Evolutionary conservation across 2,329 filamentous ascomycete species (phyloP).

Genomic region (Zasmidium angulare): DNA sequence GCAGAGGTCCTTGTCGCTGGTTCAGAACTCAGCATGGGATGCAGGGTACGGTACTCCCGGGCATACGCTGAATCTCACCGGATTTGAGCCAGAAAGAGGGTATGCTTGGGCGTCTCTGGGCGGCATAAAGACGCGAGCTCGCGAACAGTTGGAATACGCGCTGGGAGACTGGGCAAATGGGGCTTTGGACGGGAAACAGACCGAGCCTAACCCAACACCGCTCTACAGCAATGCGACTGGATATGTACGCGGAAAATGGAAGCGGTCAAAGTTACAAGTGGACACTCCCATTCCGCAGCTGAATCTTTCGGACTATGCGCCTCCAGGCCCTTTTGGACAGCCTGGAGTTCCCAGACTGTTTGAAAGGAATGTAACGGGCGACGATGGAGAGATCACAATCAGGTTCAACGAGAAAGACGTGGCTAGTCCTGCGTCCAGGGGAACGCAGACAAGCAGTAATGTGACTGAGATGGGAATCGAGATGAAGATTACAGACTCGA

Average conservation of each 20-base stretch:
- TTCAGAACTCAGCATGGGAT: constrained; percentile 52
- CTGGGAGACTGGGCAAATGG: constrained; percentile 38
- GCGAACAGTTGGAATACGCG: constrained; percentile 51
- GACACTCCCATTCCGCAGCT: constrained; percentile 46
- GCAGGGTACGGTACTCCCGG: constrained; percentile 48
- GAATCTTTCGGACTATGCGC: constrained; percentile 57
- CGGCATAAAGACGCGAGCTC: constrained; percentile 64
- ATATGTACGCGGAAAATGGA: constrained; percentile 74
- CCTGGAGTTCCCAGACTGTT: constrained; percentile 53
- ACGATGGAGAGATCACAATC: constrained; percentile 67
- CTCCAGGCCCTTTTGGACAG: constrained; percentile 65
- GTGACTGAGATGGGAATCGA: constrained; percentile 69
- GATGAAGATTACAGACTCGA: constrained; percentile 70
- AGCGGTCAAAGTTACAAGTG: constrained; percentile 55
- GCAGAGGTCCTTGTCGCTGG: constrained; percentile 49
- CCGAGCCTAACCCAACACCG: constrained; percentile 46
- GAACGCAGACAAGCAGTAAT: constrained; percentile 43
- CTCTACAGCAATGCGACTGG: constrained; percentile 81
- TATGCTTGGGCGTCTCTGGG: constrained; percentile 76
- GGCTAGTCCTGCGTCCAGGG: constrained; percentile 32
- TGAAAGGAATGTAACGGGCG: constrained; percentile 77
- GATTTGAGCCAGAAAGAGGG: constrained; percentile 70
- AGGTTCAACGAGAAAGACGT: constrained; percentile 59
- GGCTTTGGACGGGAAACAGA: constrained; percentile 39
- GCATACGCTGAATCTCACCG: constrained; percentile 60